phyloP scores from a whole-genome alignment of 1,284 basidiomycete genomes.

The Sporisorium exsertum region DNA sequence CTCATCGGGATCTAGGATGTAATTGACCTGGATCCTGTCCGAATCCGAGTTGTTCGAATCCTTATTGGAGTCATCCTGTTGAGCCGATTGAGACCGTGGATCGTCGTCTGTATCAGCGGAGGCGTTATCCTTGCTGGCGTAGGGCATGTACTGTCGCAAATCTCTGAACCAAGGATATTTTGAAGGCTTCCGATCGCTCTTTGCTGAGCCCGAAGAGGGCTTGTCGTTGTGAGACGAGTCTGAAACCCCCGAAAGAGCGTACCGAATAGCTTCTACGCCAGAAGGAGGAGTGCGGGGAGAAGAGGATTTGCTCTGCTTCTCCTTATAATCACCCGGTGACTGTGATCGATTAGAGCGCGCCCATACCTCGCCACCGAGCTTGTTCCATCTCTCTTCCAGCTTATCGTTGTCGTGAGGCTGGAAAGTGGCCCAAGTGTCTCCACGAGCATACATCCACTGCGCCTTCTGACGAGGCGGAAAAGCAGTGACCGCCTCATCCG shows the following conservation, averaged over 20 bases:
- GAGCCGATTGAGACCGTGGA: conserved; percentile 4
- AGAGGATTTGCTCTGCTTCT: conserved; percentile 5
- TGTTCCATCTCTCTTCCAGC: conserved; percentile 53
- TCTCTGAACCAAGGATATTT: conserved; percentile 12
- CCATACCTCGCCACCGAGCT: conserved; percentile 44
- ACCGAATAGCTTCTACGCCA: conserved; percentile 44
- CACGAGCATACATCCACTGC: conserved; percentile 64
- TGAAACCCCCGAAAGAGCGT: conserved; percentile 23
- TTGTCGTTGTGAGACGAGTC: conserved; percentile 7
- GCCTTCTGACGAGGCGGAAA: conserved; percentile 34
- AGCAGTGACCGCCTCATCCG: neutral
- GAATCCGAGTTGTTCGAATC: conserved; percentile 11
- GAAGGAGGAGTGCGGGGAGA: conserved; percentile 41
- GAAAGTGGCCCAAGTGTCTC: conserved; percentile 61
- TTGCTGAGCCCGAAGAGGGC: conserved; percentile 1
- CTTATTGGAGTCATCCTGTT: conserved; percentile 11
- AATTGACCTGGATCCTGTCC: conserved; percentile 49
- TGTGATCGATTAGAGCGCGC: conserved; percentile 6
- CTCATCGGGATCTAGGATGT: conserved; percentile 62
- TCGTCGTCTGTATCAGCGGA: neutral
- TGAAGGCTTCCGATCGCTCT: neutral
- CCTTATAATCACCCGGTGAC: neutral
- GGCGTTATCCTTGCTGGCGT: neutral
- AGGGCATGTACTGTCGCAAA: conserved; percentile 19
- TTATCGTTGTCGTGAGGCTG: conserved; percentile 53